Evolutionary conservation across 2,329 filamentous ascomycete genomes (phyloP).

Genomic region (Colletotrichum sp.): DNA sequence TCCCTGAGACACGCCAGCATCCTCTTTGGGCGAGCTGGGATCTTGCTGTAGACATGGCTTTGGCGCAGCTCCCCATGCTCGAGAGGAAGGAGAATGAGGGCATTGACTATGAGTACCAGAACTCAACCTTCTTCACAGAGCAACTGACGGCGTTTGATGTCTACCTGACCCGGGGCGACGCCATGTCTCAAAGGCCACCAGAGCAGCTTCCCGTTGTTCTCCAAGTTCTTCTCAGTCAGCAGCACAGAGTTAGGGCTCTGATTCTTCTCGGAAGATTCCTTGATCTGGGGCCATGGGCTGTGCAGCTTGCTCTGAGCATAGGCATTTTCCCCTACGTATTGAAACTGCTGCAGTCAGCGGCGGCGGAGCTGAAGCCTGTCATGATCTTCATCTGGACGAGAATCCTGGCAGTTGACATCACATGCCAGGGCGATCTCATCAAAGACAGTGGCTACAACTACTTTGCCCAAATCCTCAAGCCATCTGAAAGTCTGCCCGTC

Average conservation of each 20-base stretch:
- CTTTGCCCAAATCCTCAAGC: conserved; percentile 91
- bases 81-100: conserved; percentile 78
- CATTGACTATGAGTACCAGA: conserved; percentile 87
- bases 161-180: conserved; percentile 82
- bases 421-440: conserved; percentile 90
- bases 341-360: conserved; percentile 93
- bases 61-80: conserved; percentile 86
- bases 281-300: conserved; percentile 95
- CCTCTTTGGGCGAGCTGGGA: conserved; percentile 98
- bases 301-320: conserved; percentile 96
- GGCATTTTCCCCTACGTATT: conserved; percentile 99
- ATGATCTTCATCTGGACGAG: conserved; percentile 99
- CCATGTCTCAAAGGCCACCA: conserved; percentile 83
- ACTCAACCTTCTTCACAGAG: conserved; percentile 95
- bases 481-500: conserved; percentile 81
- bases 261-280: conserved; percentile 93
- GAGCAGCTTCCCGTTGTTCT: conserved; percentile 96
- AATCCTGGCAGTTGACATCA: conserved; percentile 92
- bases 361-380: conserved; percentile 91
- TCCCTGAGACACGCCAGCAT: conserved; percentile 96
- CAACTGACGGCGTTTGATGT: conserved; percentile 97
- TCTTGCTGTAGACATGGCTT: conserved; percentile 91
- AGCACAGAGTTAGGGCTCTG: conserved; percentile 87
- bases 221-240: conserved; percentile 94
- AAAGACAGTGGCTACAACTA: conserved; percentile 98